Evolutionary conservation across 1,284 basidiomycete genomes (phyloP), one percentile per base, ranked within the genome.

Genomic region (Waitea zeae): DNA sequence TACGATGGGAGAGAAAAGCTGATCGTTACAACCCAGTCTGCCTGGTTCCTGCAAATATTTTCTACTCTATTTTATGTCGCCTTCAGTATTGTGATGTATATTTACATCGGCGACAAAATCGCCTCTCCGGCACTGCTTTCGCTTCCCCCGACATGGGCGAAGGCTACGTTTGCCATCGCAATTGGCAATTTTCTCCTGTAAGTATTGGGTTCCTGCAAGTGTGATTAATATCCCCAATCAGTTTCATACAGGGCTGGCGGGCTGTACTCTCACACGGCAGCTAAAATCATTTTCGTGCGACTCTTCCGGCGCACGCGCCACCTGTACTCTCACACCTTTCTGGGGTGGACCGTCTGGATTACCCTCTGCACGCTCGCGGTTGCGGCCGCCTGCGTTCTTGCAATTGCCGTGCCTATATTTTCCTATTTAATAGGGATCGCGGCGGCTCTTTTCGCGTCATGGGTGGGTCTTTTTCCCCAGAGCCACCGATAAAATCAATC

Each of bases 251-350:
- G 64, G 27, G 55, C 64, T 9, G 61, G 59, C 4, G 57, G 55
- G 5, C 46, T 71, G 7, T 70, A 63, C 44, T 49, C 58, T 12
- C 67, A 73, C 46, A 60, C 64, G 1, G 61, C 67, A 4, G 66
- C 69, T 17, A 76, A 76, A 46, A 62, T 71, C 30, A 44, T 75
- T 32, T 75, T 78, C 44, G 58, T 78, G 37, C 62, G 72, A 7
- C 42, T 67, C 36, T 67, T 78, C 45, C 22, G 70, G n/a, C 58
- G 62, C 39, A 61, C 67, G 5, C 50, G 52, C 12, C 75, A 79
- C 46, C 47, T 79, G 34, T 63, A 72, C 39, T 56, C 54, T 12
- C 66, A 75, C 43, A 72, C 70, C 0, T 17, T 59, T 13, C 53
- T 62, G 4, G 74, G 76, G 34, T 78, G 74, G 73, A 44, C 50